Conservation (phyloP, 495 filamentous ascomycete species). For the Trichocladium antarcticum region DNA sequence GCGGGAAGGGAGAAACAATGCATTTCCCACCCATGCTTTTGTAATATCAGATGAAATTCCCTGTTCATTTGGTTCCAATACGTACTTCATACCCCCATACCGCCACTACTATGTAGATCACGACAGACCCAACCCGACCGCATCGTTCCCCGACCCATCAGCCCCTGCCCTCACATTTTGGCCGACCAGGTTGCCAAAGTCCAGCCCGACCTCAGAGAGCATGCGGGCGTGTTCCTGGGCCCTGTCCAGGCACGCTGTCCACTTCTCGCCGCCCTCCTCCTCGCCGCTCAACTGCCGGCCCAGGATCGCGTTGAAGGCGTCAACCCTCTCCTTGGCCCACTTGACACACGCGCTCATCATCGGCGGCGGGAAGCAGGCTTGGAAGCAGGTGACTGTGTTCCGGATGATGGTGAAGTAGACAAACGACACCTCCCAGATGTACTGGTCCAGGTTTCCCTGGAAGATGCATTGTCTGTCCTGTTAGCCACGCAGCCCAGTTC, state of each 20-base stretch:
- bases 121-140: conserved; percentile 34
- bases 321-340: conserved; percentile 89
- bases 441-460: conserved; percentile 79
- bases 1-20: too few relatives aligned
- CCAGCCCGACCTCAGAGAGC: conserved; percentile 75
- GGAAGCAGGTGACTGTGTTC: conserved; percentile 80
- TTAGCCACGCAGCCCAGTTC: conserved; percentile 23
- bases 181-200: conserved; percentile 67
- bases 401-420: conserved; percentile 91
- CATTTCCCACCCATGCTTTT: too few relatives aligned
- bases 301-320: conserved; percentile 76
- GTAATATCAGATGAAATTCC: neutral
- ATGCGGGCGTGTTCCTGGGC: conserved; percentile 70
- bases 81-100: too few relatives aligned
- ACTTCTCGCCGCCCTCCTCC: conserved; percentile 57
- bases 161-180: conserved; percentile 20
- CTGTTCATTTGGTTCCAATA: too few relatives aligned
- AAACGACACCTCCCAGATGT: conserved; percentile 92
- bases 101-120: too few relatives aligned
- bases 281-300: conserved; percentile 70
- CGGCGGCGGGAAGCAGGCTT: conserved; percentile 72
- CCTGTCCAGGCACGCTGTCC: conserved; percentile 72
- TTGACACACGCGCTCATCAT: conserved; percentile 89
- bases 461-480: conserved; percentile 71
- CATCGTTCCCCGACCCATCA: conserved; percentile 13